Base-by-base conservation (phyloP, 495 filamentous ascomycete genomes). In the Achaetomiella virescens region DNA sequence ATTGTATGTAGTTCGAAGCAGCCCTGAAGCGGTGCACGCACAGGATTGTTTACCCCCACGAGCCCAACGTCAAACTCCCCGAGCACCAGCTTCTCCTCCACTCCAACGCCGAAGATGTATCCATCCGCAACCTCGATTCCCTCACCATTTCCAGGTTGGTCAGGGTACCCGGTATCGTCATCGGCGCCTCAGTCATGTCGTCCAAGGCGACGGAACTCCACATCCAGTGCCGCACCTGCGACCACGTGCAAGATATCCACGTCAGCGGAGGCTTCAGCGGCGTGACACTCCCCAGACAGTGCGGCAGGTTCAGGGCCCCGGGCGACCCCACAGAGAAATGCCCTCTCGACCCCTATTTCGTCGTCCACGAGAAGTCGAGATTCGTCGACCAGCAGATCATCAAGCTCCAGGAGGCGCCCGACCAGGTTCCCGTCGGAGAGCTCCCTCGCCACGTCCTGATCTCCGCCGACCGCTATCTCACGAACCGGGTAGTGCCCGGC, bases 301-400 rank as follows among this genome's bases (percentile, higher is more conserved):
- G 95, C 66, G 81, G 78, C 25, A 75, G 87, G 35, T 69, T 76
- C 55, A 76, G 80, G 33, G 67, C 77, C 12, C 73, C 76, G 7
- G 79, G 81, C 17, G 84, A 86, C 50, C 76, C 81, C 3, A 72
- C 73, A 9, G 75, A 82, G 20, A 81, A 85, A 57, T 99, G 95
- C 65, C 91, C 92, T 1, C 74, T 97, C 59, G 93, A 99, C 64
- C 95, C 95, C 6, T 99, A 96, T 66, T 91, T 92, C 57, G 86
- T 99, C 31, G 78, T 92, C 9, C 95, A 99, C 68, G 95, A 97
- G 70, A 91, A 88, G 65, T 95, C 88, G 57, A 83, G 86, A 58
- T 99, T 99, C 68, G 91, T 97, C 65, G 95, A 99, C 64, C 95
- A 97, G 63, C 95, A 99, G 66, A 89, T 97, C 43, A 84, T 99